phyloP scores from a whole-genome alignment of 2,329 filamentous ascomycete species.

The Calonectria leucothoes region DNA sequence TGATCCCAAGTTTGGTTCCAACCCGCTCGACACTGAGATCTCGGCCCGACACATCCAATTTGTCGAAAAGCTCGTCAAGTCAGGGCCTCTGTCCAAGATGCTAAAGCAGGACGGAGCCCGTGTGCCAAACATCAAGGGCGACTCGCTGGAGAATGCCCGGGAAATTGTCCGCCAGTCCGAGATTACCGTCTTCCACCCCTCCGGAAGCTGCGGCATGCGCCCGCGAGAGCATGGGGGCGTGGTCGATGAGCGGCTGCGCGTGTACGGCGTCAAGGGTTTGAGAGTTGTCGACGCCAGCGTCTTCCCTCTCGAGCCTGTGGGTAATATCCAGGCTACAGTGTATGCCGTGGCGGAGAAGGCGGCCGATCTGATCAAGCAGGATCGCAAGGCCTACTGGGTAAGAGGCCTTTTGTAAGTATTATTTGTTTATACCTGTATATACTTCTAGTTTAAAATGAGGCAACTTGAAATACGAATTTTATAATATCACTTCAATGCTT shows the following conservation, averaged over 20 bases:
- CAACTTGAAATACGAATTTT: neutral
- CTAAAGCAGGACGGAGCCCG: neutral
- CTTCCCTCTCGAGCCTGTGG: neutral
- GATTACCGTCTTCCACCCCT: neutral
- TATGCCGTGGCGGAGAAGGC: conserved; percentile 15
- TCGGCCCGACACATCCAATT: neutral
- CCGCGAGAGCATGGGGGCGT: neutral
- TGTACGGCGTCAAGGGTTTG: neutral
- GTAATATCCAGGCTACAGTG: conserved; percentile 4
- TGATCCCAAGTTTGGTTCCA: neutral
- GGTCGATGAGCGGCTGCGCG: neutral
- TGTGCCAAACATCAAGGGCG: neutral
- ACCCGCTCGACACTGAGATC: neutral
- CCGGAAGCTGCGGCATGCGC: neutral
- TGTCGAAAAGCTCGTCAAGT: neutral
- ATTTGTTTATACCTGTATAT: neutral
- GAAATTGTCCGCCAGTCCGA: neutral
- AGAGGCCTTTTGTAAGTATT: neutral
- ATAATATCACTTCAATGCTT: too few species aligned
- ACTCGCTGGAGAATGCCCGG: neutral
- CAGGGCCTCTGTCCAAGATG: neutral
- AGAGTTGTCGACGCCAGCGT: conserved; percentile 6
- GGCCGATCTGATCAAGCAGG: conserved; percentile 1
- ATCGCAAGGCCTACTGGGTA: neutral
- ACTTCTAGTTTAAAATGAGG: neutral